Evolutionary conservation across 495 filamentous ascomycete genomes (phyloP).

Genomic region (Oidiodendron maius): DNA sequence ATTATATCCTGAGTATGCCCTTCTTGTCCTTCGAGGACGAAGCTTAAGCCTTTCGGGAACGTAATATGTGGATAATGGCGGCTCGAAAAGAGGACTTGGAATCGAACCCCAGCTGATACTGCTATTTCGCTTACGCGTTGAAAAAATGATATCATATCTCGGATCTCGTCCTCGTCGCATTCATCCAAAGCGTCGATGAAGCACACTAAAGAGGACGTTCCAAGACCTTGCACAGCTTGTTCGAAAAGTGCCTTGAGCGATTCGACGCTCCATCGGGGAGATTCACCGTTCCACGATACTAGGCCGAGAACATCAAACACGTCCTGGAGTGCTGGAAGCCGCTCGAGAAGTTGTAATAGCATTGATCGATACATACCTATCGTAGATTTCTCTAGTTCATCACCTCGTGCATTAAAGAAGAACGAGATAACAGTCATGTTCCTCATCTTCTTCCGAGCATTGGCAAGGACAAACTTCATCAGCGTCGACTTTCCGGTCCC

Average conservation of each 20-base stretch:
- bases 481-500: no score
- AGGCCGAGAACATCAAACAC: conserved; percentile 18
- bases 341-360: conserved; percentile 27
- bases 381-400: conserved; percentile 41
- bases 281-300: neutral
- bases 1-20: conserved; percentile 16
- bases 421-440: conserved; percentile 30
- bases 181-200: conserved; percentile 29
- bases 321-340: conserved; percentile 21
- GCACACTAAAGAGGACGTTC: conserved; percentile 11
- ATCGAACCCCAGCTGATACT: conserved; percentile 12
- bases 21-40: conserved; percentile 23
- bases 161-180: conserved; percentile 24
- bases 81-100: no score
- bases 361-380: conserved; percentile 52
- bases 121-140: conserved; percentile 8
- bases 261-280: conserved; percentile 16
- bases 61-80: conserved; percentile 27
- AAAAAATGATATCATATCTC: conserved; percentile 15
- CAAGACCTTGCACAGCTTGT: conserved; percentile 7
- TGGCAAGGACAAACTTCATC: neutral
- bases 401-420: conserved; percentile 48
- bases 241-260: neutral
- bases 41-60: conserved; percentile 14
- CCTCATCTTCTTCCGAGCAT: conserved; percentile 10